Conservation (phyloP, 768 basidiomycete genomes). For the Antrodiella citrinella region DNA sequence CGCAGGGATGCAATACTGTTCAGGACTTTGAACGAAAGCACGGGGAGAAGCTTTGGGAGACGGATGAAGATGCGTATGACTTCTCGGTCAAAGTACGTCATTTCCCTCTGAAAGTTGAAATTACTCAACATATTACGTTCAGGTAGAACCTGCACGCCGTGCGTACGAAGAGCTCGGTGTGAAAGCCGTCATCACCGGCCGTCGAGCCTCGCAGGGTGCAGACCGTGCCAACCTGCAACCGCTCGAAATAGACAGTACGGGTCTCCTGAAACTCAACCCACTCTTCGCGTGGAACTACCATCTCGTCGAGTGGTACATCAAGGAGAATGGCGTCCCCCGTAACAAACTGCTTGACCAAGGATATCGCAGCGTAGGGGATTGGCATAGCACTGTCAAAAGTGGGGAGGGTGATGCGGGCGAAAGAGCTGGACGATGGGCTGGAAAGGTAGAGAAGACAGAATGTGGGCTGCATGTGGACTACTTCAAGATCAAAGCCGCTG, state of each 20-base stretch:
- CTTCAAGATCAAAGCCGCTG: conserved; percentile 61
- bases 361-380: conserved; percentile 94
- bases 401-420: conserved; percentile 65
- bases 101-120: not conserved
- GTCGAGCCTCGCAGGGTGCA: conserved; percentile 90
- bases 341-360: conserved; percentile 87
- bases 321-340: conserved; percentile 72
- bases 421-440: conserved; percentile 88
- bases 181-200: conserved; percentile 88
- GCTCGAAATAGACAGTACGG: conserved; percentile 85
- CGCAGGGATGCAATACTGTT: conserved; percentile 57
- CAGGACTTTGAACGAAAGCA: conserved; percentile 73
- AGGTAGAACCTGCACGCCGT: conserved; percentile 91
- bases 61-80: conserved; percentile 82
- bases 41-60: conserved; percentile 82
- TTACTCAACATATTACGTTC: not conserved
- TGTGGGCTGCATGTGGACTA: conserved; percentile 94
- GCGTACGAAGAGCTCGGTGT: conserved; percentile 79
- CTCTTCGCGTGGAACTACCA: conserved; percentile 83
- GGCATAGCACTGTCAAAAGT: conserved; percentile 87
- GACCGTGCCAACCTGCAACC: conserved; percentile 76
- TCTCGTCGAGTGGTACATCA: conserved; percentile 79
- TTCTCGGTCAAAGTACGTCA: conserved; percentile 77
- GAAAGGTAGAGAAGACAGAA: conserved; percentile 79
- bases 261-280: conserved; percentile 91